These are phyloP conservation scores for Saccharomycopsis microspora DNA, from an alignment of 805 yeast species.

Conservation along the genomic window DNA sequence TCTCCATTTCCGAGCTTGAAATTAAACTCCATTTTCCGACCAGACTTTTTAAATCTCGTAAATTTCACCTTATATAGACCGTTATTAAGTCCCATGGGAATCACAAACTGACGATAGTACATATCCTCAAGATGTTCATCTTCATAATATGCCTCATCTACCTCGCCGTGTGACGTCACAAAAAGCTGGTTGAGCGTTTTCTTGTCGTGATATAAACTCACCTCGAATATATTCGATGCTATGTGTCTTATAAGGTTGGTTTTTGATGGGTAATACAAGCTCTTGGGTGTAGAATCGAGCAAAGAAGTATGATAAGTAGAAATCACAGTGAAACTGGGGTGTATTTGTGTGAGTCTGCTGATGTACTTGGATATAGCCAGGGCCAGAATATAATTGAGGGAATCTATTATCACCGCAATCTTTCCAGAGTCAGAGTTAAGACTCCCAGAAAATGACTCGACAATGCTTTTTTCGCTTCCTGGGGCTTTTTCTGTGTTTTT, in stretches of 20 bases:
- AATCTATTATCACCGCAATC: conserved; percentile 49
- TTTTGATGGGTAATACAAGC: conserved; percentile 37
- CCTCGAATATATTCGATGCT: conserved; percentile 62
- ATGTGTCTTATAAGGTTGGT: conserved; percentile 48
- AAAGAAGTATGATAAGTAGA: conserved; percentile 36
- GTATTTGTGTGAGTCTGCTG: conserved; percentile 33
- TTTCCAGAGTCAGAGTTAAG: conserved; percentile 20
- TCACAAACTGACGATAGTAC: conserved; percentile 25
- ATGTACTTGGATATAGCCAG: conserved; percentile 27
- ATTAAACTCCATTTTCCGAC: conserved; percentile 52
- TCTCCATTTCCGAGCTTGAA: conserved; percentile 36
- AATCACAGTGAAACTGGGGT: conserved; percentile 34
- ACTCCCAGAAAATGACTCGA: conserved; percentile 18
- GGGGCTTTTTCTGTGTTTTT: conserved; percentile 7
- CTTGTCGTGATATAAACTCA: conserved; percentile 7
- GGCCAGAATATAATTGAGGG: conserved; percentile 47
- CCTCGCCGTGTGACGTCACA: conserved; percentile 16
- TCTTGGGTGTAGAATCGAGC: conserved; percentile 23
- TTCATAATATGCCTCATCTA: conserved; percentile 22
- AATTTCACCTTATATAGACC: conserved; percentile 28
- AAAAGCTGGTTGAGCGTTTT: neutral
- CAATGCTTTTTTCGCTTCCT: neutral
- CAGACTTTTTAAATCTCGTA: conserved; percentile 72
- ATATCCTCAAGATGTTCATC: conserved; percentile 37
- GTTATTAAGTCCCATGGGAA: conserved; percentile 43